Evolutionary conservation across 495 filamentous ascomycete genomes (phyloP).

Genomic region (Bathelium albidoporum): DNA sequence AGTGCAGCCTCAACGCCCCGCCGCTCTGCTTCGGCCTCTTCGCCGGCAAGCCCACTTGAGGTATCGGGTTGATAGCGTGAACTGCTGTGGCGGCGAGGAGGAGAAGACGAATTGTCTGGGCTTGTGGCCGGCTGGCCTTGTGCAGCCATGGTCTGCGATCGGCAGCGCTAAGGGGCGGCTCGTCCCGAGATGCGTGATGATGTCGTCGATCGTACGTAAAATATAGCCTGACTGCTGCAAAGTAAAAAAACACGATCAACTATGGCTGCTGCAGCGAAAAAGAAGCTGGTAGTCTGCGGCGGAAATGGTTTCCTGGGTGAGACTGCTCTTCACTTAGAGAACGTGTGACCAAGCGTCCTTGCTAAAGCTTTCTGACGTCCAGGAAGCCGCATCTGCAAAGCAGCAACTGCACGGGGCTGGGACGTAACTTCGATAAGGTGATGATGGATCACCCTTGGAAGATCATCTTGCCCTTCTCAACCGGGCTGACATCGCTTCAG

Average conservation of each 20-base stretch:
- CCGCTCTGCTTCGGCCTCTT: background rate
- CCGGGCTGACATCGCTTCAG: constrained; percentile 32
- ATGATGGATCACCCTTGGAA: constrained; percentile 6
- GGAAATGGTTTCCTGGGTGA: constrained; percentile 85
- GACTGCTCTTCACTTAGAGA: constrained; percentile 11
- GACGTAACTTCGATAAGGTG: constrained; percentile 83
- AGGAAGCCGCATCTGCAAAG: constrained; percentile 86
- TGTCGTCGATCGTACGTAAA: background rate
- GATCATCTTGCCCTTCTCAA: background rate
- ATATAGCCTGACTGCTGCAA: background rate
- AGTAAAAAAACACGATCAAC: background rate
- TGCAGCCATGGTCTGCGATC: background rate
- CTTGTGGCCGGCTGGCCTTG: background rate
- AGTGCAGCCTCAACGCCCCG: background rate
- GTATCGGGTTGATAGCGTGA: background rate
- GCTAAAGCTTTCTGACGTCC: background rate
- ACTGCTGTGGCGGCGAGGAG: background rate
- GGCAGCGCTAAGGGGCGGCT: background rate
- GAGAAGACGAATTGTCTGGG: background rate
- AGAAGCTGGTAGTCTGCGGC: constrained; percentile 77
- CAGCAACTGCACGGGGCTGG: constrained; percentile 72
- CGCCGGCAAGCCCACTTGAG: constrained; percentile 2
- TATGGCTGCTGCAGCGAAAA: constrained; percentile 41
- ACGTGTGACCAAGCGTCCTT: background rate
- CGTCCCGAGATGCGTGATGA: background rate